Conservation (phyloP, 176 grass and related monocot genomes). For the Microstegium vimineum region DNA sequence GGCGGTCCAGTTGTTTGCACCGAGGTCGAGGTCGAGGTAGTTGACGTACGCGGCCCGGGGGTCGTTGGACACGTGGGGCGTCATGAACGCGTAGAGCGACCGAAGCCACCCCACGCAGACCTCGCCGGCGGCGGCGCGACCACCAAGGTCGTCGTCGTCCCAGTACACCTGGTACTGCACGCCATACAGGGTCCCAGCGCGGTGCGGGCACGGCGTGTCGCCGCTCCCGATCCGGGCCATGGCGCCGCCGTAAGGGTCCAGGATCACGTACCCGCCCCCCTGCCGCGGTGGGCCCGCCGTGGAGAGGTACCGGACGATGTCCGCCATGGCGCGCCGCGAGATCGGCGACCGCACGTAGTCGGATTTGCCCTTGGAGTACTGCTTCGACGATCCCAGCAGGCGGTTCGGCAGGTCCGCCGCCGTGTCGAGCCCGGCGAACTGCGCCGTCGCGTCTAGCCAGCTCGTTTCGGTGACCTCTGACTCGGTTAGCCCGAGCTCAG, state of each 20-base stretch:
- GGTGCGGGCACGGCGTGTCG: conserved; percentile 50
- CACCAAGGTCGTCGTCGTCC: not conserved
- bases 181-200: conserved; percentile 39
- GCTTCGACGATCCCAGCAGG: not conserved
- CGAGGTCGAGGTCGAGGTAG: conserved; percentile 66
- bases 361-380: conserved; percentile 59
- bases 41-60: conserved; percentile 58
- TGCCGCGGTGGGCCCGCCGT: not conserved
- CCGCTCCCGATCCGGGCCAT: conserved; percentile 28
- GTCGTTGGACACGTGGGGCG: conserved; percentile 25
- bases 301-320: conserved; percentile 24
- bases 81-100: conserved; percentile 43
- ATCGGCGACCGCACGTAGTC: conserved; percentile 53
- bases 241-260: conserved; percentile 63
- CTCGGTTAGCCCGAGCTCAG: conserved; percentile 29
- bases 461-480: conserved; percentile 35
- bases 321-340: not conserved
- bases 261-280: conserved; percentile 21
- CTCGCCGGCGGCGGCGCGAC: not conserved
- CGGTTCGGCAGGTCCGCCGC: conserved; percentile 30
- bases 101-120: conserved; percentile 38
- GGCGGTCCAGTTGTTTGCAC: conserved; percentile 25
- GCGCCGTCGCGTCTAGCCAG: conserved; percentile 54
- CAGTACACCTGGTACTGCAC: conserved; percentile 56
- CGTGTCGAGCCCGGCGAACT: conserved; percentile 13